Percentiles rank a stretch among this genome's conserved stretches.
phyloP scores from a whole-genome alignment of 2,329 filamentous ascomycete genomes.

The Cladobotryum mycophilum region DNA sequence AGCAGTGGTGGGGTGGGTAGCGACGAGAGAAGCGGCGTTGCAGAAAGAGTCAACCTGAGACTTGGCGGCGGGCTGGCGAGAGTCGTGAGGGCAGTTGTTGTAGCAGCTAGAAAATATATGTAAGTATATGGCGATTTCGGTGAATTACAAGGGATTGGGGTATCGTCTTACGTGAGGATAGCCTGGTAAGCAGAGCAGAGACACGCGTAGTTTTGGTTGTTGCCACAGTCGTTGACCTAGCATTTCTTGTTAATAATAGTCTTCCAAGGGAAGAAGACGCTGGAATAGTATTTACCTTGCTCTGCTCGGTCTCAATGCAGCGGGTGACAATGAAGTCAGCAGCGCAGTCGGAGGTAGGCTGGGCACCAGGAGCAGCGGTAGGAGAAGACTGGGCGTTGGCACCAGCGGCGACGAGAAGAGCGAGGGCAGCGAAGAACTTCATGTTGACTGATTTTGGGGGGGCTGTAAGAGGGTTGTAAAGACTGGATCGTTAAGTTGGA shows the following conservation, averaged over 20 bases:
- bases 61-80: conserved; percentile 27
- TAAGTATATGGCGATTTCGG: not conserved
- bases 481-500: not conserved
- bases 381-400: conserved; percentile 24
- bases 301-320: conserved; percentile 36
- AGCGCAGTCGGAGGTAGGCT: conserved; percentile 29
- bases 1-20: conserved; percentile 25
- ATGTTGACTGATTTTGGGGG: conserved; percentile 26
- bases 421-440: conserved; percentile 39
- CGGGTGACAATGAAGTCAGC: conserved; percentile 42
- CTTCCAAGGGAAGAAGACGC: too few relatives aligned
- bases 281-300: conserved; percentile 24
- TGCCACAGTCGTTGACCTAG: conserved; percentile 31
- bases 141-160: not conserved
- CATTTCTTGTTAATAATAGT: not conserved
- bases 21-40: conserved; percentile 38
- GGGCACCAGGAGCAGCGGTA: conserved; percentile 22
- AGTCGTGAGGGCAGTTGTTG: conserved; percentile 51
- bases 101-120: conserved; percentile 36
- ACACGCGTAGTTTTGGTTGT: conserved; percentile 44
- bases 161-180: conserved; percentile 39
- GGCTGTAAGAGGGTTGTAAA: not conserved
- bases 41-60: conserved; percentile 39
- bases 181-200: conserved; percentile 39
- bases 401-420: conserved; percentile 31